phyloP scores from a whole-genome alignment of 257 asterid species.

The Verbena officinalis region DNA sequence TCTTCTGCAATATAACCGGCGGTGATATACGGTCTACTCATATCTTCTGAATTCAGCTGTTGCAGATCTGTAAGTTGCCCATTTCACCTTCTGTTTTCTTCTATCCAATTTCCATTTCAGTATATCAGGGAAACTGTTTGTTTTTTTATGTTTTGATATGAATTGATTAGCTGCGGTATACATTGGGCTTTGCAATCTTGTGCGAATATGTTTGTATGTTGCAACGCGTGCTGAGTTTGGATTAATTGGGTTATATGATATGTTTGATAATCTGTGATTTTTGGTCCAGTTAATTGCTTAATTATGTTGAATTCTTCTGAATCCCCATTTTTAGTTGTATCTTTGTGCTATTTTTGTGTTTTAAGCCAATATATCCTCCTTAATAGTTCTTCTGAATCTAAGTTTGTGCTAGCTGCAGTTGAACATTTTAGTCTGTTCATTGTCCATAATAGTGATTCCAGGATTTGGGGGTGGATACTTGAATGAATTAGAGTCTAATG shows the following conservation, averaged over 20 bases:
- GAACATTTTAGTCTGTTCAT: neutral
- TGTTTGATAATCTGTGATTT: neutral
- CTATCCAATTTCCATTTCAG: neutral
- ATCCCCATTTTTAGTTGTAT: neutral
- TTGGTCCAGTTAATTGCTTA: neutral
- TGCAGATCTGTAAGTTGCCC: constrained; percentile 26
- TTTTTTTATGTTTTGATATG: neutral
- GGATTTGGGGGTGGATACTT: constrained; percentile 4
- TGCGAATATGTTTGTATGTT: neutral
- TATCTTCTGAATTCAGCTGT: constrained; percentile 14
- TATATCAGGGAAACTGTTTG: too few relatives aligned
- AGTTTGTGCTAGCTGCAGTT: too few relatives aligned
- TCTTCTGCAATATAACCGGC: constrained; percentile 22
- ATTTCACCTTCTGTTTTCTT: neutral
- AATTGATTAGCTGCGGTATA: neutral
- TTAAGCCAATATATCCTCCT: too few relatives aligned
- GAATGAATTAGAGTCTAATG: neutral
- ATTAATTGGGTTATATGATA: constrained; percentile 3
- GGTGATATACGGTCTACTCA: neutral
- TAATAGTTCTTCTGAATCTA: too few relatives aligned
- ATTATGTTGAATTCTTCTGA: neutral
- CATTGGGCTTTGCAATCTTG: neutral
- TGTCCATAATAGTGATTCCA: neutral
- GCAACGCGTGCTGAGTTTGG: constrained; percentile 19
- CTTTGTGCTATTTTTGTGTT: neutral